phyloP scores from a whole-genome alignment of 371 early-diverging fungal species.

The Syncephalis plumigaleata region DNA sequence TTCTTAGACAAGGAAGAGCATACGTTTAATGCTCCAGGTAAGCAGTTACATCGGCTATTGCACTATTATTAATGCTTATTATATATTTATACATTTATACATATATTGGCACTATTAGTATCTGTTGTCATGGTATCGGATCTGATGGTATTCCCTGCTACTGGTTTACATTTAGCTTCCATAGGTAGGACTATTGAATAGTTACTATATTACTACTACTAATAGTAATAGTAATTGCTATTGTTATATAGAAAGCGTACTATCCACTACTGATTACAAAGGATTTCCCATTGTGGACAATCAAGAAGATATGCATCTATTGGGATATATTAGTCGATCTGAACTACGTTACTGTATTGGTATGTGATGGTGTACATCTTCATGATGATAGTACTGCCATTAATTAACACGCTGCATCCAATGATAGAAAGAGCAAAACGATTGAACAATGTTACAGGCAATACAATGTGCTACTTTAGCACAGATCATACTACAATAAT shows the following conservation, averaged over 20 bases:
- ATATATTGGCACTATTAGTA: constrained; percentile 17
- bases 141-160: constrained; percentile 31
- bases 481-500: background rate
- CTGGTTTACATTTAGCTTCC: constrained; percentile 20
- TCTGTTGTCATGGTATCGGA: constrained; percentile 42
- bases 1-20: constrained; percentile 72
- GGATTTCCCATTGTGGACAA: constrained; percentile 82
- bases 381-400: background rate
- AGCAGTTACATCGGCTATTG: background rate
- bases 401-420: background rate
- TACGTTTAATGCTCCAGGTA: constrained; percentile 33
- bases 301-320: constrained; percentile 33
- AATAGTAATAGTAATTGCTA: background rate
- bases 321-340: constrained; percentile 66
- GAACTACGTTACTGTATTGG: constrained; percentile 56
- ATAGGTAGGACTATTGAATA: constrained; percentile 13
- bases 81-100: background rate
- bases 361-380: constrained; percentile 6
- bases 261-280: constrained; percentile 30
- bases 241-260: constrained; percentile 18
- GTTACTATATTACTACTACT: background rate
- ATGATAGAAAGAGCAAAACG: constrained; percentile 29
- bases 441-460: constrained; percentile 22
- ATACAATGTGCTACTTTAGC: constrained; percentile 34
- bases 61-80: background rate